Evolutionary conservation across 768 basidiomycete genomes (phyloP), one percentile per base, ranked within the genome.

Genomic region (Flagelloscypha sp.): DNA sequence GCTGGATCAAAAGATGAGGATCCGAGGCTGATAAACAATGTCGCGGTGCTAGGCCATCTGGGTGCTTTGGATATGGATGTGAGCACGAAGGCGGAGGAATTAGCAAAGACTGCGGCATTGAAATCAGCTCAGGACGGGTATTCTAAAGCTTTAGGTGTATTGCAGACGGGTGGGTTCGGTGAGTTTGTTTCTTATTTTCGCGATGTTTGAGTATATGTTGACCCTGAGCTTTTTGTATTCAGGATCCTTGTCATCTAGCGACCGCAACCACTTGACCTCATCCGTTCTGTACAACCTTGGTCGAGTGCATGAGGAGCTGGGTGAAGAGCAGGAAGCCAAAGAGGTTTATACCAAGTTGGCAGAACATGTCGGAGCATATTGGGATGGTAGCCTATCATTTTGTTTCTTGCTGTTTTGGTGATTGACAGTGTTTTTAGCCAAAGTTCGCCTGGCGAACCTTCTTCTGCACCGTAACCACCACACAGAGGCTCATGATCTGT

Each of bases 231-330:
- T n/a, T n/a, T n/a, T n/a, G n/a, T n/a, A n/a, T n/a, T n/a, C n/a
- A n/a, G n/a, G n/a, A n/a, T n/a, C n/a, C n/a, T n/a, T n/a, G n/a
- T n/a, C n/a, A n/a, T n/a, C n/a, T n/a, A n/a, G n/a, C n/a, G n/a
- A n/a, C n/a, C n/a, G n/a, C n/a, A n/a, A n/a, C n/a, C n/a, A n/a
- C 2, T 70, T 85, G 56, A 78, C 86, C 22, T 88, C 88, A 0
- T 80, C 85, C 0, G 74, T 92, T 17, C 61, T 92, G 29, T 98
- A 88, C 59, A 99, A 99, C 52, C 75, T 97, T 16, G 95, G 85
- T 0, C 68, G 92, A 39, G 81, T 84, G 11, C 93, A 90, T 48
- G 95, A 99, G 56, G 88, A 90, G 30, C 66, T 74, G 35, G 83
- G 83, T 1, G 80, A 87, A 23, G 67, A 70, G 4, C 66, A 58